These are phyloP conservation scores for Magnolia kwangsiensis DNA, from an alignment of 164 flowering plant species.

Conservation along the genomic window DNA sequence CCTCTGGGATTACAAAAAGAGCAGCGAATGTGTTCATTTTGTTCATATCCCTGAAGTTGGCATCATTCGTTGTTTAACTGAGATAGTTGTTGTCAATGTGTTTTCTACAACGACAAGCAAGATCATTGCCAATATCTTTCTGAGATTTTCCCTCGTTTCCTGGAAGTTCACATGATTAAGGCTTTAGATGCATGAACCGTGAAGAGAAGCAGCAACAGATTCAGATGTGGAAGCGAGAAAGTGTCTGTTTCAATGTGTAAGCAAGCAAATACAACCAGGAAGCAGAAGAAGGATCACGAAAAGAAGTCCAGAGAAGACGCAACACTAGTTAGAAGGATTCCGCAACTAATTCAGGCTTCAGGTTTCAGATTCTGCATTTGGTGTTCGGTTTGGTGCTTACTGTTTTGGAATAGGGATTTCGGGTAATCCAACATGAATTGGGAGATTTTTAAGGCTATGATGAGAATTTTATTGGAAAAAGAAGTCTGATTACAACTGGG, in stretches of 20 bases:
- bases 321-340: not conserved
- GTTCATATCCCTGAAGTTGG: too few relatives aligned
- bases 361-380: not conserved
- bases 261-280: not conserved
- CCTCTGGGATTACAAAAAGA: too few relatives aligned
- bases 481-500: too few relatives aligned
- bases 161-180: not conserved
- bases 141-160: not conserved
- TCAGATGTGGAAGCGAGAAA: not conserved
- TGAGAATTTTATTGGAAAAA: too few relatives aligned
- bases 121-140: not conserved
- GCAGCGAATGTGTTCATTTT: too few relatives aligned
- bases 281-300: not conserved
- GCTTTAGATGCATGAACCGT: not conserved
- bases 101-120: too few relatives aligned
- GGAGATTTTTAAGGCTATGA: too few relatives aligned
- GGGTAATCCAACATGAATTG: too few relatives aligned
- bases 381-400: not conserved
- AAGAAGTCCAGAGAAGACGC: not conserved
- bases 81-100: too few relatives aligned
- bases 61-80: too few relatives aligned
- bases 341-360: not conserved
- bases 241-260: not conserved
- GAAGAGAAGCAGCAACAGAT: not conserved
- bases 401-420: not conserved